Evolutionary conservation across 129 eudicot genomes (phyloP), one percentile per base, ranked within the genome.

Genomic region (Pulicaria dysenterica): DNA sequence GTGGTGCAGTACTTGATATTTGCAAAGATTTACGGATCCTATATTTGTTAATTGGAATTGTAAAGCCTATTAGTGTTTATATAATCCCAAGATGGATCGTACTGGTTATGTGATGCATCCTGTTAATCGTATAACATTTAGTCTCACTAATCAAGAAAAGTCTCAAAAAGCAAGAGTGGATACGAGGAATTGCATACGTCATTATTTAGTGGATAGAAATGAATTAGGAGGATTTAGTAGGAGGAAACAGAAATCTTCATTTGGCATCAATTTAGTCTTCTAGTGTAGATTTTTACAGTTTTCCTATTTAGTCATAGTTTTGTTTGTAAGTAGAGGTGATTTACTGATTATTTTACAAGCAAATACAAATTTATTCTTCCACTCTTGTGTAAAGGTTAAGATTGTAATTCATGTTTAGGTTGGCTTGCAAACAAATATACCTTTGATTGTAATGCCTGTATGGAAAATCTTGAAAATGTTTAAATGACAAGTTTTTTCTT

Each of bases 401-500:
- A 12, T 38, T 24, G 10, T 36, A 45, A 6, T 36, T 37, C 6
- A 5, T 60, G 46, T 37, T 13, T 34, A 36, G 43, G 15, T 58
- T 8, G 41, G 7, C 3, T 4, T 57, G 63, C 34, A 11, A 14
- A 34, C 14, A 31, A 31, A 43, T 43, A 40, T 5, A 10, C 24
- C 12, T 39, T 13, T 61, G 67, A 47, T 38, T 61, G 13, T 8
- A 61, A 6, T 41, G 40, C 9, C 11, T 5, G 8, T 53, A 53
- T 54, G 42, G 58, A 4, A 10, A 11, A 45, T 65, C 34, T 47
- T 8, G 14, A 39, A 16, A 31, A 62, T 62, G 57, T 53, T 72
- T 70, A 41, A 66, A 36, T 67, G 47, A 34, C 57, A 38, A 12
- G 7, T 16, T 61, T 57, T 57, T 13, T 73, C 67, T 3, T n/a